These are phyloP conservation scores for Vanilla planifolia DNA, from an alignment of 106 monocot species.

Conservation along the genomic window DNA sequence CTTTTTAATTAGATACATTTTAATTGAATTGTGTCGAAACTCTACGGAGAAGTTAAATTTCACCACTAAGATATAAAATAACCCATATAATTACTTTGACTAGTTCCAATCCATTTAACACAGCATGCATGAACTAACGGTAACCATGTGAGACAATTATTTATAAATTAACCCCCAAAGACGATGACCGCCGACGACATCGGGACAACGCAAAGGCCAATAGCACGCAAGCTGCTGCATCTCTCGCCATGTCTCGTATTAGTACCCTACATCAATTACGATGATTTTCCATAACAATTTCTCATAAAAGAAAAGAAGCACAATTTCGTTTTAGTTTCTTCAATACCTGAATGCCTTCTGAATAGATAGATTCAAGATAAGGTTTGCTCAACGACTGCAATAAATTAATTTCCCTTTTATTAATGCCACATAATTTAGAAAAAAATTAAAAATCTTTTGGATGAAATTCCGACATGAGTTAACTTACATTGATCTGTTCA, in stretches of 20 bases:
- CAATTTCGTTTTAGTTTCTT: neutral
- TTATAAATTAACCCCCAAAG: too few species aligned
- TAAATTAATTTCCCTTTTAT: neutral
- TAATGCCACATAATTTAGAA: neutral
- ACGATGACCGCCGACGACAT: neutral
- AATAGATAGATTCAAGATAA: constrained; percentile 4
- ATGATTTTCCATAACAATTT: too few species aligned
- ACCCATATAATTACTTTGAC: too few species aligned
- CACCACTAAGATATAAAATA: too few species aligned
- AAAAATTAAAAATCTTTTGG: neutral
- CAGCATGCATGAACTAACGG: too few species aligned
- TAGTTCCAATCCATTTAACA: too few species aligned
- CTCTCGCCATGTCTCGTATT: neutral
- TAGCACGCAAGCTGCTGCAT: neutral
- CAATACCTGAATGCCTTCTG: constrained; percentile 1
- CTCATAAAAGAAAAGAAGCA: neutral
- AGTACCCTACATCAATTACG: neutral
- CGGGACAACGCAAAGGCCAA: neutral
- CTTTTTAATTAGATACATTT: too few species aligned
- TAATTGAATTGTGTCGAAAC: too few species aligned
- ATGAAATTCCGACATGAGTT: too few species aligned
- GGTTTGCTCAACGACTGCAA: constrained; percentile 6
- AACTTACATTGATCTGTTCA: constrained; percentile 14
- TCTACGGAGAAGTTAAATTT: too few species aligned
- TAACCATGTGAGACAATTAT: too few species aligned